Evolutionary conservation across 352 stramenopile species (phyloP).

Genomic region (Blastocystis sp.): DNA sequence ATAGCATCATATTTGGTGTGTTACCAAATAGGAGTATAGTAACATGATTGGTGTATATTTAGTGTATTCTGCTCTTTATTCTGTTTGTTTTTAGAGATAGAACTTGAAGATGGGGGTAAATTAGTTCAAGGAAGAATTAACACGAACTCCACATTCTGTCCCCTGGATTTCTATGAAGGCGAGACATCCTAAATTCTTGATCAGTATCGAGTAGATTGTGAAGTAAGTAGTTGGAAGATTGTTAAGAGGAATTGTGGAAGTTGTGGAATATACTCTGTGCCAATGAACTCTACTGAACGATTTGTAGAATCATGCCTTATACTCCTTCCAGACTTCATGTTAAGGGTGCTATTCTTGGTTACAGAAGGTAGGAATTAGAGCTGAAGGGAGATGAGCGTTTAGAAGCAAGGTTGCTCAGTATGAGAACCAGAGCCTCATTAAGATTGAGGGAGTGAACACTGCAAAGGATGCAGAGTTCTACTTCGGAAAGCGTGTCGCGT

Average conservation of each 20-base stretch:
- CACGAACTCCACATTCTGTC: background rate
- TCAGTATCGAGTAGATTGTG: constrained; percentile 4
- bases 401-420: constrained; percentile 85
- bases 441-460: constrained; percentile 95
- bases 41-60: background rate
- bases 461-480: constrained; percentile 98
- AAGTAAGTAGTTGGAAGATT: background rate
- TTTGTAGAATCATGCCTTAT: constrained; percentile 67
- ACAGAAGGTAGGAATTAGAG: constrained; percentile 83
- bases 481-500: constrained; percentile 98
- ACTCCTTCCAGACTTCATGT: constrained; percentile 93
- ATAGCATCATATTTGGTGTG: background rate
- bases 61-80: background rate
- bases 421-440: constrained; percentile 94
- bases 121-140: background rate
- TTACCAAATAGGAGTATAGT: background rate
- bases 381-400: background rate
- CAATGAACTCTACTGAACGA: background rate
- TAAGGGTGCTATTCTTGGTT: constrained; percentile 96
- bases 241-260: background rate
- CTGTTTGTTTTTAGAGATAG: background rate
- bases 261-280: background rate
- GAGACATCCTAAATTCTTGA: constrained; percentile 21
- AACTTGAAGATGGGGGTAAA: background rate
- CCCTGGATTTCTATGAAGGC: background rate